Evolutionary conservation across 2,329 filamentous ascomycete genomes (phyloP).

Genomic region (Colletotrichum horii): DNA sequence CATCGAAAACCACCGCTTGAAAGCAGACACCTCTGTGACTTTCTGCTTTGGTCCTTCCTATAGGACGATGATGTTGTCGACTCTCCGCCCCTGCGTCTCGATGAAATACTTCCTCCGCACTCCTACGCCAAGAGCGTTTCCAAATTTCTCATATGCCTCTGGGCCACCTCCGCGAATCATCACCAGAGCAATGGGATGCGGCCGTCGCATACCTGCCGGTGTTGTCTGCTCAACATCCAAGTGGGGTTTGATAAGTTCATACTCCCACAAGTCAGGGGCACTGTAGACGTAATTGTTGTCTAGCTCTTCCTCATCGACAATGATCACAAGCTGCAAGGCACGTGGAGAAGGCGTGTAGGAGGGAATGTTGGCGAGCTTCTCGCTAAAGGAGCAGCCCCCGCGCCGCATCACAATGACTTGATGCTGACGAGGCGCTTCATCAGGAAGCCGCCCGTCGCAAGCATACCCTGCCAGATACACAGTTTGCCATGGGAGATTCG

Average conservation of each 20-base stretch:
- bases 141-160: slow-evolving; percentile 68
- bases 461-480: slow-evolving; percentile 75
- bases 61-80: slow-evolving; percentile 77
- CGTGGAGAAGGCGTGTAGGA: slow-evolving; percentile 66
- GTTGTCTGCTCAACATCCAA: slow-evolving; percentile 78
- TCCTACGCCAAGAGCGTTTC: slow-evolving; percentile 70
- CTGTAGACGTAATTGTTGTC: slow-evolving; percentile 30
- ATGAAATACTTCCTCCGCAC: slow-evolving; percentile 81
- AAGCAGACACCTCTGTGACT: background rate
- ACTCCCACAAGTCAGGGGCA: slow-evolving; percentile 25
- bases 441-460: slow-evolving; percentile 64
- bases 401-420: slow-evolving; percentile 84
- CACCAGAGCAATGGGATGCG: slow-evolving; percentile 79
- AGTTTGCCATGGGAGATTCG: slow-evolving; percentile 68
- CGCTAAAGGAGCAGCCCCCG: slow-evolving; percentile 82
- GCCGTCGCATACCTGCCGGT: slow-evolving; percentile 69
- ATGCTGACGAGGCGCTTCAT: slow-evolving; percentile 59
- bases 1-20: background rate
- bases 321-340: slow-evolving; percentile 79
- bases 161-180: slow-evolving; percentile 74
- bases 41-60: background rate
- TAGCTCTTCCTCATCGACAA: slow-evolving; percentile 58
- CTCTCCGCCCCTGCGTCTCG: slow-evolving; percentile 78
- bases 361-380: slow-evolving; percentile 87
- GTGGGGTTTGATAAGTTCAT: slow-evolving; percentile 62